Evolutionary conservation across 2,329 filamentous ascomycete genomes (phyloP).

Genomic region (Xylaria arbuscula): DNA sequence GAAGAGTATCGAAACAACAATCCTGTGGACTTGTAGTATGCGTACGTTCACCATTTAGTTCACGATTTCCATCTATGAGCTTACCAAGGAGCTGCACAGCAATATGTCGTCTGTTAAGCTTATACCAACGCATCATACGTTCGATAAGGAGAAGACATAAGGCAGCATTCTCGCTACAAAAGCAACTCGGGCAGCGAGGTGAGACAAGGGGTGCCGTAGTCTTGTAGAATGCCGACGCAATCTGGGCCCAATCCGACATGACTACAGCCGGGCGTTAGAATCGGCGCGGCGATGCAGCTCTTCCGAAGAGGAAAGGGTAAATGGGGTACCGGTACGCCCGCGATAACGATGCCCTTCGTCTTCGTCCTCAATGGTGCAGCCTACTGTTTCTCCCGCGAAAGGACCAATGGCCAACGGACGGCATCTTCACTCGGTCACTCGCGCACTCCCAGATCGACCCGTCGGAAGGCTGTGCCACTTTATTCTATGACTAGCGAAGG

Average conservation of each 20-base stretch:
- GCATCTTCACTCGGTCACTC: not conserved
- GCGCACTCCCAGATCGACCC: not conserved
- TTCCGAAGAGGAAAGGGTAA: conserved; percentile 2
- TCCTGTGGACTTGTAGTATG: not conserved
- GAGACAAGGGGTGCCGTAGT: not conserved
- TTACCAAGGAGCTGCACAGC: not conserved
- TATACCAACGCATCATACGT: not conserved
- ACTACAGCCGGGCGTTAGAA: not conserved
- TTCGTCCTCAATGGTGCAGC: not conserved
- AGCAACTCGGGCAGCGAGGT: conserved; percentile 1
- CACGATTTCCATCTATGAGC: no score
- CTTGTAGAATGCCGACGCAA: conserved; percentile 1
- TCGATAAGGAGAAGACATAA: not conserved
- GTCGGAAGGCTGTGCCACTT: not conserved
- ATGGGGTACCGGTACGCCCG: not conserved
- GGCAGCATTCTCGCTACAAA: not conserved
- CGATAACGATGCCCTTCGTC: not conserved
- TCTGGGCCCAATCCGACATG: not conserved
- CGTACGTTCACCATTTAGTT: not conserved
- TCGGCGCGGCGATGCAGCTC: not conserved
- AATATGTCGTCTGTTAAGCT: not conserved
- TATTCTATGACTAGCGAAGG: not conserved
- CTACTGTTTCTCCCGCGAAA: not conserved
- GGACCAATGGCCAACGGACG: not conserved
- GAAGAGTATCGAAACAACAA: not conserved